Evolutionary conservation across 345 rosid genomes (phyloP).

Genomic region (Eucalyptus sp.): DNA sequence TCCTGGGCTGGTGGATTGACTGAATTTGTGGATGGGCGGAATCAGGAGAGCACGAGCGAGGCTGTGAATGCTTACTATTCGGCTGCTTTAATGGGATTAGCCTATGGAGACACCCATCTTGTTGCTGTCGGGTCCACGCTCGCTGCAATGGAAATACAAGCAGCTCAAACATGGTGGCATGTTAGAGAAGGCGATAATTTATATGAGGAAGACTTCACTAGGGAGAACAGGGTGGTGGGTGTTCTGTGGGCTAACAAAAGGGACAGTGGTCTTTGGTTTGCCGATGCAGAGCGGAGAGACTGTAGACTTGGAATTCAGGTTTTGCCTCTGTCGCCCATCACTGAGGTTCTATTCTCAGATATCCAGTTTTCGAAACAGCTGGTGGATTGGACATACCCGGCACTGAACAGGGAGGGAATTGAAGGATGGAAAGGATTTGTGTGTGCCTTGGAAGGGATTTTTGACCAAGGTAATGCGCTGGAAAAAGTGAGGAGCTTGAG

Average conservation of each 20-base stretch:
- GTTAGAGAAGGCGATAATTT: slow-evolving; percentile 42
- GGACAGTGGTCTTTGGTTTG: slow-evolving; percentile 18
- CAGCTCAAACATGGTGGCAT: slow-evolving; percentile 91
- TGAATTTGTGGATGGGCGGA: slow-evolving; percentile 72
- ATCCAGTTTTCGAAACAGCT: background rate
- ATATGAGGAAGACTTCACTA: slow-evolving; percentile 50
- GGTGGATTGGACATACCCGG: background rate
- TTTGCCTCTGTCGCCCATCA: background rate
- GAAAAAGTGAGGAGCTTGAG: slow-evolving; percentile 12
- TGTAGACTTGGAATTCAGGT: background rate
- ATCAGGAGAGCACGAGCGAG: slow-evolving; percentile 89
- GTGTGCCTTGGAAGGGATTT: background rate
- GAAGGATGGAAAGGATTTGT: background rate
- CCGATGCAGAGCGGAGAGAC: background rate
- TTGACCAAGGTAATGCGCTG: background rate
- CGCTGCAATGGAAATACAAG: slow-evolving; percentile 69
- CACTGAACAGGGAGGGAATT: background rate
- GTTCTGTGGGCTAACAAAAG: slow-evolving; percentile 83
- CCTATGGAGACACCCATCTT: slow-evolving; percentile 80
- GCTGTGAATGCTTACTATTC: slow-evolving; percentile 88
- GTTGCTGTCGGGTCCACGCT: slow-evolving; percentile 55
- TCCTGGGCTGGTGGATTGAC: slow-evolving; percentile 97
- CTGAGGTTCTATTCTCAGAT: background rate
- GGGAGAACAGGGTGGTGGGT: slow-evolving; percentile 71
- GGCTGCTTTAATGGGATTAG: slow-evolving; percentile 80